Evolutionary conservation across 2,329 filamentous ascomycete genomes (phyloP), one percentile per base, ranked within the genome.

Genomic region (Ascocoryne sarcoides): DNA sequence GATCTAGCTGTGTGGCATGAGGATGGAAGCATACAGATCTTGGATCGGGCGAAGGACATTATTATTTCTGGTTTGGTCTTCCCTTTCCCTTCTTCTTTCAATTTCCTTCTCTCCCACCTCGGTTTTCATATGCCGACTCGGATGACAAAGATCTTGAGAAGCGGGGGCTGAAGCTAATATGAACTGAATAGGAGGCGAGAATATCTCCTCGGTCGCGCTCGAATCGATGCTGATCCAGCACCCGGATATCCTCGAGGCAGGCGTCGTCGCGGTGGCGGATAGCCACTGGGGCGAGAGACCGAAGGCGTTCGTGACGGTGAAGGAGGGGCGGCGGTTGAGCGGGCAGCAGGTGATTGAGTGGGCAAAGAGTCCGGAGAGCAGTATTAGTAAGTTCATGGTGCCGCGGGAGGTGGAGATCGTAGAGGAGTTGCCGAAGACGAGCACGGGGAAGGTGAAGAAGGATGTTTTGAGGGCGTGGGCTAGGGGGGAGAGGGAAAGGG

Each of bases 391-490:
- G 49, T 98, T 95, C 59, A 96, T 96, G 92, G 80, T 83, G 10
- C 78, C 77, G 18, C 62, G 72, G 30, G 78, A 82, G 57, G 74
- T 81, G 1, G 85, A 94, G 61, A 68, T 96, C 32, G 76, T 98
- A n/a, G 51, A 67, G 4, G 89, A 95, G 62, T 68, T 98, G 49
- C 92, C 92, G 8, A 98, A 98, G 74, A 98, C 92, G 19, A 92
- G 84, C 62, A 98, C 92, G 1, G 92, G 92, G 3, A 98, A 98
- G 72, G 73, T 96, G 45, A 82, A 87, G 73, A 98, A 98, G 76
- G 96, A 95, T 56, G 76, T 94, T 5, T 63, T 98, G 40, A 69
- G 92, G 45, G 82, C 86, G 52, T 58, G 55, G 55, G 52, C 52
- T 29, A 52, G 48, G 45, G 53, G 55, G 7, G 48, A 55, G 23